Percentiles rank a stretch among this genome's conserved stretches.
These are phyloP conservation scores for Colletotrichum tropicicola DNA, from an alignment of 2,329 filamentous ascomycete genomes.

Conservation along the genomic window DNA sequence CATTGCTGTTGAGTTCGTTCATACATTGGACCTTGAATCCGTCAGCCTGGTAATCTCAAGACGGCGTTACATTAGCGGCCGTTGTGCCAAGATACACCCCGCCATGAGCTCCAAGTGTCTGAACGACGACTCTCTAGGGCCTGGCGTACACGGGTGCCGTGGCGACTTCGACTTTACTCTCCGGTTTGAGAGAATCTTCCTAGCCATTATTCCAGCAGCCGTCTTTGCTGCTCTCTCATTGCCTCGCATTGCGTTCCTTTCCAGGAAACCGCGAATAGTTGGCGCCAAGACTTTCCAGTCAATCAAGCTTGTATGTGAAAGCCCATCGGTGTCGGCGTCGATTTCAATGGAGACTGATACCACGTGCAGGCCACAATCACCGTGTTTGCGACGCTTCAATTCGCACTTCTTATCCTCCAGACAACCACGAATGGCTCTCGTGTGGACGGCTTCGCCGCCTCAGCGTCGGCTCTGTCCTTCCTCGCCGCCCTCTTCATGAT, in stretches of 20 bases:
- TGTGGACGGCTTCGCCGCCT: slow-evolving; percentile 39
- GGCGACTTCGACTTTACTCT: slow-evolving; percentile 55
- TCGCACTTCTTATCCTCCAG: slow-evolving; percentile 41
- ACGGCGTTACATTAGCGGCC: neutral
- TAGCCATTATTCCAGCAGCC: slow-evolving; percentile 46
- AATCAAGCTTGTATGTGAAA: slow-evolving; percentile 31
- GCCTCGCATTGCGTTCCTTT: slow-evolving; percentile 39
- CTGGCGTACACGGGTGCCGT: slow-evolving; percentile 48
- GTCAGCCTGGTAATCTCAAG: neutral
- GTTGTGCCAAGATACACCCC: neutral
- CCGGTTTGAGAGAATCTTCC: slow-evolving; percentile 51
- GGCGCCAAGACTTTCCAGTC: slow-evolving; percentile 38
- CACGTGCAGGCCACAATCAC: slow-evolving; percentile 29
- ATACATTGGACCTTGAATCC: neutral
- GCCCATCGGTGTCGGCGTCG: fast-evolving
- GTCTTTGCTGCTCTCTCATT: slow-evolving; percentile 44
- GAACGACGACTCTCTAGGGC: slow-evolving; percentile 46
- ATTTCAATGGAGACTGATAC: neutral
- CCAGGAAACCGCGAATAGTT: slow-evolving; percentile 39
- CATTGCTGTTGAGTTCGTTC: too few species aligned
- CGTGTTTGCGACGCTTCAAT: slow-evolving; percentile 40
- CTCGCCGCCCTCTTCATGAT: slow-evolving; percentile 39
- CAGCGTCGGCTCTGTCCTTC: slow-evolving; percentile 39
- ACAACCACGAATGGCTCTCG: slow-evolving; percentile 29
- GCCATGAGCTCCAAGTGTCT: slow-evolving; percentile 33